Evolutionary conservation across 139 green algal species (phyloP), one percentile per base, ranked within the genome.

Genomic region (Chlamydomonas sp.): DNA sequence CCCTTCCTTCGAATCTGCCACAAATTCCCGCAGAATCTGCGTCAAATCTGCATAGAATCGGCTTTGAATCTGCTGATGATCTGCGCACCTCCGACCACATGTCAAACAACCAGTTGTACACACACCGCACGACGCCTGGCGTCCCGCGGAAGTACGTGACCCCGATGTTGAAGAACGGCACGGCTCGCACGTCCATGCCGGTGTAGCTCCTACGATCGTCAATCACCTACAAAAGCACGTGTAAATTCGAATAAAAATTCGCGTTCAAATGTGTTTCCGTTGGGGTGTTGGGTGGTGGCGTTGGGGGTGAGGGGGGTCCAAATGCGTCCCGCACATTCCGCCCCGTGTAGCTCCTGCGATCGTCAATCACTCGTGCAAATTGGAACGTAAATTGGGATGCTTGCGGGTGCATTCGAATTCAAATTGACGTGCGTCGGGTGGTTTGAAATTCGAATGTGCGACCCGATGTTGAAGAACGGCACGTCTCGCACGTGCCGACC

Each of bases 31-130:
- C n/a, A n/a, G n/a, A n/a, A n/a, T n/a, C n/a, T n/a, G n/a, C n/a
- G n/a, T n/a, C n/a, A n/a, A n/a, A n/a, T n/a, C n/a, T n/a, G n/a
- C n/a, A n/a, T n/a, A n/a, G n/a, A n/a, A n/a, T n/a, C n/a, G n/a
- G n/a, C n/a, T n/a, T n/a, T n/a, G n/a, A n/a, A n/a, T n/a, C n/a
- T n/a, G n/a, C n/a, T n/a, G n/a, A n/a, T n/a, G n/a, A n/a, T n/a
- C n/a, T n/a, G n/a, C 31, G 31, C 2, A 73, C 67, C 26, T 73
- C 67, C 3, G n/a, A 43, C 67, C 50, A 54, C 67, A 73, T 73
- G 35, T 73, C 50, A 37, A 43, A 67, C 31, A 73, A 10, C 67
- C 67, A 73, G 30, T 5, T 39, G 35, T 73, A 31, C 3, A 48
- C 54, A 36, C 67, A 73, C 4, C 67, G 33, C 34, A 58, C 8